phyloP scores from a whole-genome alignment of 108 stramenopile species.

The Nitzschia sp. region DNA sequence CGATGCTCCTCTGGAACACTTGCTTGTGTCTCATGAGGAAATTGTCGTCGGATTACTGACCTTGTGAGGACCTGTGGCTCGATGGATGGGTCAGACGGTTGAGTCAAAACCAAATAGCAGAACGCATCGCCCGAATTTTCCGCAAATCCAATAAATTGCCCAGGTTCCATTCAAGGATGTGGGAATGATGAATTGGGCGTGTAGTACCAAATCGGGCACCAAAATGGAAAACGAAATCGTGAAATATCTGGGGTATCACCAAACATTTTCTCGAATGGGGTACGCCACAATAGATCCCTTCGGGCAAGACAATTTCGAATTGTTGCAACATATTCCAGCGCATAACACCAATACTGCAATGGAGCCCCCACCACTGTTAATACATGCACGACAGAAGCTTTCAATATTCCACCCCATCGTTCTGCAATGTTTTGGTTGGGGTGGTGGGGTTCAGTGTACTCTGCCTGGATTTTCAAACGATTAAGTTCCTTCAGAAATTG shows the following conservation, averaged over 20 bases:
- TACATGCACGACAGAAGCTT: no score
- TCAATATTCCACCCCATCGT: no score
- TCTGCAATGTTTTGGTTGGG: no score
- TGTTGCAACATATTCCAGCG: no score
- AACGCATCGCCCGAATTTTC: slow-evolving; percentile 14
- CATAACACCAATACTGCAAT: no score
- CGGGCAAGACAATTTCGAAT: no score
- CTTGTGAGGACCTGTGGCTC: background rate
- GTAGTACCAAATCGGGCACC: slow-evolving; percentile 9
- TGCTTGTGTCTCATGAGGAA: background rate
- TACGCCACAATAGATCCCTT: no score
- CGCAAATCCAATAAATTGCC: slow-evolving; percentile 6
- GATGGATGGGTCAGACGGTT: background rate
- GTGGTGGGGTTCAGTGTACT: no score
- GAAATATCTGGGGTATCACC: background rate
- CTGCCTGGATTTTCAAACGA: no score
- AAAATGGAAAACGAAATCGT: background rate
- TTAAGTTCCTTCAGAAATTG: no score
- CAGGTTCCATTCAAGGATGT: background rate
- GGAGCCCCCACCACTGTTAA: no score
- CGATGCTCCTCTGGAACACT: background rate
- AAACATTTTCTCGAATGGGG: background rate
- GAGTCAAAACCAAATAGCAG: background rate
- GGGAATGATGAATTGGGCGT: background rate
- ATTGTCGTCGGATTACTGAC: background rate